Percentiles rank a stretch among this genome's conserved stretches.
These are phyloP conservation scores for Epichloe typhina DNA, from an alignment of 2,329 filamentous ascomycete genomes.

Conservation along the genomic window DNA sequence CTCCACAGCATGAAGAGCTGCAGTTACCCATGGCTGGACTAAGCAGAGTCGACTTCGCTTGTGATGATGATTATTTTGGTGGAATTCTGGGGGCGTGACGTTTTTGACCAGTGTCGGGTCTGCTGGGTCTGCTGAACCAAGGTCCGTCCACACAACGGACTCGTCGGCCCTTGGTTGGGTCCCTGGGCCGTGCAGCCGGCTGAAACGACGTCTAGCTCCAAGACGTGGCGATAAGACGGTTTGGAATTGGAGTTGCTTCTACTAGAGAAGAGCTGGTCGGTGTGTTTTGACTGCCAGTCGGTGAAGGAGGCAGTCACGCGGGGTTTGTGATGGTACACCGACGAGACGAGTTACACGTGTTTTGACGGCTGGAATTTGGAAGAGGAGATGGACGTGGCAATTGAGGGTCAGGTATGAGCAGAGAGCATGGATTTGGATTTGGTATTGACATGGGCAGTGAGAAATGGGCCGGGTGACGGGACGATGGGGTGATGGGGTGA, in stretches of 20 bases:
- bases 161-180: background rate
- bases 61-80: background rate
- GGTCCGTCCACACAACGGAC: background rate
- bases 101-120: background rate
- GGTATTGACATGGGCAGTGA: constrained; percentile 1
- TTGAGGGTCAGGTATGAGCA: background rate
- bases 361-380: constrained; percentile 1
- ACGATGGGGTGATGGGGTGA: background rate
- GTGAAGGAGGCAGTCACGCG: background rate
- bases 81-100: background rate
- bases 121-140: background rate
- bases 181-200: background rate
- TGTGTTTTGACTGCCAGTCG: background rate
- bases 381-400: background rate
- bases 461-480: constrained; percentile 2
- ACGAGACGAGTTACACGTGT: background rate
- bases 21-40: constrained; percentile 43
- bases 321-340: background rate
- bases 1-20: constrained; percentile 46
- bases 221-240: background rate
- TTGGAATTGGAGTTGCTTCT: background rate
- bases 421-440: background rate
- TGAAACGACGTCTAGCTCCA: background rate
- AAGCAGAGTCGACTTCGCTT: background rate
- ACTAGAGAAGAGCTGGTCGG: too few species aligned